These are phyloP conservation scores for Tolypocladium endophyticum DNA, from an alignment of 2,329 filamentous ascomycete genomes.

Conservation along the genomic window DNA sequence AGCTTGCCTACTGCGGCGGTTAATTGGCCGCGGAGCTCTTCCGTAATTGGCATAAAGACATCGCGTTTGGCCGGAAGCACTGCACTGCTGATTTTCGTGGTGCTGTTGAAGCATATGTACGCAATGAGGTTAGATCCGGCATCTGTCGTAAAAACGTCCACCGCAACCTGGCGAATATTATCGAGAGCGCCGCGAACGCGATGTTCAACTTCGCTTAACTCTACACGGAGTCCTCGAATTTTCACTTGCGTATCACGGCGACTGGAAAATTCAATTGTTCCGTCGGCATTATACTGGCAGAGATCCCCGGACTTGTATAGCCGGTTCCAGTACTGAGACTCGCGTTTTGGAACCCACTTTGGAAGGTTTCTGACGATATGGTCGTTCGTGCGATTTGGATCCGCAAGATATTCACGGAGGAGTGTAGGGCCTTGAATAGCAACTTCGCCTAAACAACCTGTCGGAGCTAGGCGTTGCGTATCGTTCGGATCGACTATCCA, in stretches of 20 bases:
- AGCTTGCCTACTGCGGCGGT: neutral
- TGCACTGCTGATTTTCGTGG: too few relatives aligned
- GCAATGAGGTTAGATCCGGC: too few relatives aligned
- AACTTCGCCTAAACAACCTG: constrained; percentile 4
- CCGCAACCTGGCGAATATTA: neutral
- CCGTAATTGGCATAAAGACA: neutral
- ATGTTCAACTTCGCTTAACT: constrained; percentile 8
- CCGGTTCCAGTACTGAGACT: neutral
- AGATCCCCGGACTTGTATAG: constrained; percentile 11
- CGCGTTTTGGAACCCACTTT: neutral
- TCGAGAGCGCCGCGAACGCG: neutral
- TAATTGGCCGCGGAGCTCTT: neutral
- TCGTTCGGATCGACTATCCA: constrained; percentile 2
- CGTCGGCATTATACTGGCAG: constrained; percentile 5
- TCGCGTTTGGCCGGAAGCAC: neutral
- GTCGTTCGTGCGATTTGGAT: neutral
- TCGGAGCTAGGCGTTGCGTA: neutral
- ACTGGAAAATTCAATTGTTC: constrained; percentile 6
- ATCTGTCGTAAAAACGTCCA: neutral
- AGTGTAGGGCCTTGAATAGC: constrained; percentile 5
- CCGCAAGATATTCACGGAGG: constrained; percentile 3
- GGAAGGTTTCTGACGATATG: neutral
- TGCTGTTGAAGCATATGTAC: neutral
- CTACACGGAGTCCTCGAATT: constrained; percentile 9
- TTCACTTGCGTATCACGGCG: constrained; percentile 6